Evolutionary conservation across 2,329 filamentous ascomycete genomes (phyloP).

Genomic region (Fusarium temperatum): DNA sequence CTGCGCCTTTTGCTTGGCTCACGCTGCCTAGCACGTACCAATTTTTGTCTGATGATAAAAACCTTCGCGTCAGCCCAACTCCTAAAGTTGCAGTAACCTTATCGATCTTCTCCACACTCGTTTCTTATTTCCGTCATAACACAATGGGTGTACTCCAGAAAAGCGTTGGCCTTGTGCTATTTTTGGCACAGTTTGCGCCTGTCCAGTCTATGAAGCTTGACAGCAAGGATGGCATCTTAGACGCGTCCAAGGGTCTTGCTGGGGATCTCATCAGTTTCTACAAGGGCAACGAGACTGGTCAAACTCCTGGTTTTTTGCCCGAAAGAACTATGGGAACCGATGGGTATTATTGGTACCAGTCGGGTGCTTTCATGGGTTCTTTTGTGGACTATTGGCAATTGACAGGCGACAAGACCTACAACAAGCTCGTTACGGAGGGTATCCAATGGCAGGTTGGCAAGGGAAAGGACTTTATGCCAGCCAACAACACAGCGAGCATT

Average conservation of each 20-base stretch:
- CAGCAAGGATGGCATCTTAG: slow-evolving; percentile 9
- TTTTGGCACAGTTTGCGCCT: neutral
- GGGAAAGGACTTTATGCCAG: slow-evolving; percentile 66
- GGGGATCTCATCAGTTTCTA: slow-evolving; percentile 61
- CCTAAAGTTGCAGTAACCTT: neutral
- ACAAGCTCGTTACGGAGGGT: slow-evolving; percentile 63
- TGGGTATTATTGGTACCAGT: slow-evolving; percentile 79
- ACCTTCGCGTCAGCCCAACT: neutral
- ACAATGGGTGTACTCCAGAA: slow-evolving; percentile 2
- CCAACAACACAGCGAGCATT: slow-evolving; percentile 60
- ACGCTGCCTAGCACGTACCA: neutral
- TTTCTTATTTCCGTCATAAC: neutral
- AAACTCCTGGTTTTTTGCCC: slow-evolving; percentile 65
- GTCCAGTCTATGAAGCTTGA: slow-evolving; percentile 17
- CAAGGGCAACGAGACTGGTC: slow-evolving; percentile 59
- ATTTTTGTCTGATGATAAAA: neutral
- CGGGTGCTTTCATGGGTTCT: slow-evolving; percentile 72
- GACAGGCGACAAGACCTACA: slow-evolving; percentile 71
- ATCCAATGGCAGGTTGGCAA: slow-evolving; percentile 66
- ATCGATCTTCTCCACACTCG: neutral
- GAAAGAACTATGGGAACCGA: slow-evolving; percentile 36
- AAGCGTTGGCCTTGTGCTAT: neutral
- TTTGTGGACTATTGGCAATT: slow-evolving; percentile 75
- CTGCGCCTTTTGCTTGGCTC: neutral
- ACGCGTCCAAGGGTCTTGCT: slow-evolving; percentile 50